Base-by-base conservation (phyloP, 768 basidiomycete genomes). In the Podaxis pistillaris region DNA sequence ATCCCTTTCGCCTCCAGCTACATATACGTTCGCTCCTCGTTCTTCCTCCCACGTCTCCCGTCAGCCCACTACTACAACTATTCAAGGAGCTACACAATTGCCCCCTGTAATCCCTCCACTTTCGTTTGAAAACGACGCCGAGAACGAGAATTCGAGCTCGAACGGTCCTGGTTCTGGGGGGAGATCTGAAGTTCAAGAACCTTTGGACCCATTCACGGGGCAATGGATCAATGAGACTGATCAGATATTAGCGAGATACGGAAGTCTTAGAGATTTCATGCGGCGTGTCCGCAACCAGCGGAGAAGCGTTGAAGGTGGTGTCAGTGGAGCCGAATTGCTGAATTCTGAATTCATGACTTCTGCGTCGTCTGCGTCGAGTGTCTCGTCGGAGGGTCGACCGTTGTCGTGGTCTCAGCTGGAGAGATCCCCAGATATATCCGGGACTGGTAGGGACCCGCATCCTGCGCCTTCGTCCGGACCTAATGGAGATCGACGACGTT, bases 71-170 rank as follows among this genome's bases (percentile, higher is more conserved):
- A 33, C 41, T 13, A 50, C 26, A 50, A 3, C 65, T 40, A 56
- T 37, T 58, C 44, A 62, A 36, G 59, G 55, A 54, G 58, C 67
- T 22, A 63, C 59, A 40, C 59, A 60, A 17, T 52, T 68, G 41
- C 70, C 76, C 19, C 72, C 73, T 28, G 67, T 66, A 24, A 76
- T 80, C 36, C 79, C 79, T 5, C 81, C 79, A 0, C 68, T 80
- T 13, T 64, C 73, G 1, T 79, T 80, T 64, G 76, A 76, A 33
- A 69, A 69, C 6, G 62, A 71, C 28, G 59, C 79, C 65, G 75
- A 75, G 33, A 69, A 69, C 8, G 62, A 71, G 26, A 63, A 55
- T 56, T 38, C 36, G 30, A 24, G 9, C 44, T 36, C 30, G 12
- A 28, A 17, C 15, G 22, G 8, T 33, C 28, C 36, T 5, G 33